Evolutionary conservation across 176 grass and related monocot species (phyloP).

Genomic region (Musa troglodytarum): DNA sequence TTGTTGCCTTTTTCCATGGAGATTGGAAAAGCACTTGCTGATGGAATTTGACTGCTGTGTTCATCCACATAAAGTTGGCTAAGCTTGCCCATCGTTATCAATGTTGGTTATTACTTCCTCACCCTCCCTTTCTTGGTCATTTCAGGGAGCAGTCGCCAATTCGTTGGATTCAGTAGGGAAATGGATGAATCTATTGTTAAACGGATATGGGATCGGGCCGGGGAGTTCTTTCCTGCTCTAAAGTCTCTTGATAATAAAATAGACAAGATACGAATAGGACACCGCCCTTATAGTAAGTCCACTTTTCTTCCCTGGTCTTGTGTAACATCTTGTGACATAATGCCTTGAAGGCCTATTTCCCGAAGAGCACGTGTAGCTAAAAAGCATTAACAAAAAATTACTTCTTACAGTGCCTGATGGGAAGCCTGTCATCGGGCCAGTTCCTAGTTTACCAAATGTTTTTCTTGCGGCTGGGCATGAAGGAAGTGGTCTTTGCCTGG

Average conservation of each 20-base stretch:
- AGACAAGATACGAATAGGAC: constrained; percentile 70
- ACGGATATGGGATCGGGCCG: constrained; percentile 75
- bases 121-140: constrained; percentile 5
- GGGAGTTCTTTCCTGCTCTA: constrained; percentile 70
- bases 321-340: constrained; percentile 14
- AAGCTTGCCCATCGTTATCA: neutral
- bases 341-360: neutral
- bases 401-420: constrained; percentile 86
- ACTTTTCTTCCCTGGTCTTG: neutral
- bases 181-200: constrained; percentile 64
- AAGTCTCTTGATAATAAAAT: constrained; percentile 45
- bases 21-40: neutral
- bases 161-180: constrained; percentile 77
- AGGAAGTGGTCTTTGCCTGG: constrained; percentile 92
- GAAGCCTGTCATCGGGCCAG: constrained; percentile 81
- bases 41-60: neutral
- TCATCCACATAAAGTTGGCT: neutral
- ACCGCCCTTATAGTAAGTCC: constrained; percentile 77
- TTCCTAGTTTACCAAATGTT: constrained; percentile 65
- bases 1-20: neutral
- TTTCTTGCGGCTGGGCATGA: constrained; percentile 86
- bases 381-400: constrained; percentile 1
- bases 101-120: neutral
- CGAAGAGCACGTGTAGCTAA: constrained; percentile 1
- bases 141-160: constrained; percentile 87